Evolutionary conservation across 2,329 filamentous ascomycete species (phyloP), one percentile per base, ranked within the genome.

Genomic region (Ophiocordyceps australis): DNA sequence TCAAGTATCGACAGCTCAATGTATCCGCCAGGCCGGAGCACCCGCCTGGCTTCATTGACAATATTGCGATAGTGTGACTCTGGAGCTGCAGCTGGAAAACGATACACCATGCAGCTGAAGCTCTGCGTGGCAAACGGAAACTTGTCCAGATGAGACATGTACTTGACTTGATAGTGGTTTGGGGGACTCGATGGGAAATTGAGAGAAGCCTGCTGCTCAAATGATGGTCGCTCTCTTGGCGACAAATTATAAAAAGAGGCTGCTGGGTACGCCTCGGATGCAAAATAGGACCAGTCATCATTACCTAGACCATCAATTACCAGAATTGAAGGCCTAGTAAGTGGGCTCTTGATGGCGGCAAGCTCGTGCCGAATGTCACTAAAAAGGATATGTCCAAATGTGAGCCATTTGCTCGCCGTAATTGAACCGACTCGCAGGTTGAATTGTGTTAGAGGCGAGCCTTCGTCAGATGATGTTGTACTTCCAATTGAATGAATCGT

Each of bases 391-490:
- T 82, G 74, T 2, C 80, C 80, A 43, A 86, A 86, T 0, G 76
- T 81, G 14, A 89, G 64, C 80, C 79, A 89, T 42, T 85, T 85
- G 58, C 76, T 83, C 14, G 83, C 80, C 32, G 80, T 83, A 57
- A 89, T 72, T 3, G 79, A 82, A 5, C 75, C 79, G 11, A 82
- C 73, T 3, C 80, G 65, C 14, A 89, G 62, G 40, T 83, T 82
- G 32, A 82, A 75, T 43, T 76, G 74, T 0, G 71, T 66, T 13
- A 75, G 50, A 2, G 73, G 69, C 3, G 72, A 71, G 31, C 63
- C 67, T 34, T 71, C 64, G 12, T 66, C 59, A 0, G 61, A 62
- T 3, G 53, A 48, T 24, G 47, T 52, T 30, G 58, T 63, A 36
- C 57, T 55, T 28, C 49, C 47, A 21, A 52, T 46, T 2, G 64